Conservation (phyloP, 2,329 filamentous ascomycete species). For the Fusarium cyanostomum region DNA sequence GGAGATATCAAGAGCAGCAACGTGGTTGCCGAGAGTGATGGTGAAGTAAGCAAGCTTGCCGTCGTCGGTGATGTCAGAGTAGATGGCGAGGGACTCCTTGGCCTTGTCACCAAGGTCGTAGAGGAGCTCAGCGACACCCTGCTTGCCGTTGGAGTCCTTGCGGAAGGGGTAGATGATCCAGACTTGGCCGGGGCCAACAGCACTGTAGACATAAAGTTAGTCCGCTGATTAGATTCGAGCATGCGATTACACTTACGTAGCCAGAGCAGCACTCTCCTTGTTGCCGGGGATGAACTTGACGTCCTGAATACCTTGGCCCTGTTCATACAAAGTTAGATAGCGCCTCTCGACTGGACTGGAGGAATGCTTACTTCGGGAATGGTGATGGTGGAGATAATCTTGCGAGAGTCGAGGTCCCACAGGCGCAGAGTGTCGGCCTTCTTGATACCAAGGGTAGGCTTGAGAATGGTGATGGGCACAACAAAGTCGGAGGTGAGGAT, state of each 20-base stretch:
- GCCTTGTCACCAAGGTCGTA: constrained; percentile 67
- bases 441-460: constrained; percentile 64
- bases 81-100: constrained; percentile 66
- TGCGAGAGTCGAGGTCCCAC: constrained; percentile 63
- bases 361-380: constrained; percentile 61
- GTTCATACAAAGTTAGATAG: neutral
- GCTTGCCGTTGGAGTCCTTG: constrained; percentile 62
- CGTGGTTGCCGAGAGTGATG: constrained; percentile 68
- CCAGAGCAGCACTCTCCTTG: constrained; percentile 65
- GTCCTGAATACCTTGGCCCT: constrained; percentile 68
- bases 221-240: accelerated
- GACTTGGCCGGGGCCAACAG: constrained; percentile 67
- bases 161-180: constrained; percentile 73
- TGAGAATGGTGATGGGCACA: constrained; percentile 68
- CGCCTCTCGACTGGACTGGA: accelerated
- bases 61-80: constrained; percentile 67
- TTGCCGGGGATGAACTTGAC: constrained; percentile 73
- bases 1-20: constrained; percentile 63
- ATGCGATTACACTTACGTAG: constrained; percentile 51
- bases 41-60: constrained; percentile 69
- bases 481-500: constrained; percentile 72
- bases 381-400: constrained; percentile 67
- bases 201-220: constrained; percentile 40
- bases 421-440: constrained; percentile 67
- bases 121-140: constrained; percentile 66